Conservation (phyloP, 345 rosid genomes). For the Trapa bicornis region DNA sequence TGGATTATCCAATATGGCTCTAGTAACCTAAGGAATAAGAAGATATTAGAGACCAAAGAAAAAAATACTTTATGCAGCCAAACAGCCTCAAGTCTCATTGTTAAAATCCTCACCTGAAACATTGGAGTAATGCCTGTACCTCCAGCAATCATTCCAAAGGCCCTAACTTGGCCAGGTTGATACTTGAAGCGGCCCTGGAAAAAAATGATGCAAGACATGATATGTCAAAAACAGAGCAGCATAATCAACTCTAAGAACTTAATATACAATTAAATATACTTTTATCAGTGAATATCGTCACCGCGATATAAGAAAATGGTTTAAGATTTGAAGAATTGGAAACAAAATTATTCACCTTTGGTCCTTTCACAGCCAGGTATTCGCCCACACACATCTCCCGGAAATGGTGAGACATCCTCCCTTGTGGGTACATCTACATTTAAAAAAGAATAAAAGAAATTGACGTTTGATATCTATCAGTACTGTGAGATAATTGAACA, state of each 20-base stretch:
- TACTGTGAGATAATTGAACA: not conserved
- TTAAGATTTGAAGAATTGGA: not conserved
- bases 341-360: constrained; percentile 31
- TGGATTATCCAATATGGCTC: constrained; percentile 44
- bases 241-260: not conserved
- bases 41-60: not conserved
- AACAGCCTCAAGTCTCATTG: not conserved
- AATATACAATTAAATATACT: not conserved
- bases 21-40: constrained; percentile 26
- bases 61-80: not conserved
- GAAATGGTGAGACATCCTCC: constrained; percentile 68
- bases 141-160: constrained; percentile 66
- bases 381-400: constrained; percentile 49
- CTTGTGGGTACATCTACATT: constrained; percentile 60
- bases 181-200: constrained; percentile 58
- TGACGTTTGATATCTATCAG: not conserved
- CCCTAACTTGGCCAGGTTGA: constrained; percentile 47
- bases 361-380: constrained; percentile 53
- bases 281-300: not conserved
- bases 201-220: not conserved
- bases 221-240: not conserved
- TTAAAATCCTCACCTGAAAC: constrained; percentile 39
- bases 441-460: not conserved
- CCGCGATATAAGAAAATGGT: not conserved
- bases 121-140: constrained; percentile 69